phyloP scores from a whole-genome alignment of 208 protist species.

The Entamoeba histolytica region DNA sequence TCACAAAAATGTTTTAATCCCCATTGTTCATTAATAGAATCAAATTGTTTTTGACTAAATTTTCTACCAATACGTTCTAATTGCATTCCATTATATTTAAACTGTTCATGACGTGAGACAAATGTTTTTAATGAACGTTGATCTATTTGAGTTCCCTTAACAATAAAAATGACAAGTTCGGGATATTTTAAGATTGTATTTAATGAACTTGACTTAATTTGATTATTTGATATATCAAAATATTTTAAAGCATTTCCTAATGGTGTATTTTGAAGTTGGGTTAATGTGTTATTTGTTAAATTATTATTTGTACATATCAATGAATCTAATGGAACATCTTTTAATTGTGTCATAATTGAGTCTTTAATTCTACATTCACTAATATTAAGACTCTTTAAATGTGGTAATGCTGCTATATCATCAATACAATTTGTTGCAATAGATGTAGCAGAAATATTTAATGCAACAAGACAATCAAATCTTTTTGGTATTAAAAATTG shows the following conservation, averaged over 20 bases:
- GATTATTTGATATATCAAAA: constrained; percentile 1
- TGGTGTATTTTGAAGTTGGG: background rate
- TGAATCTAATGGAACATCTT: background rate
- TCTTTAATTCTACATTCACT: background rate
- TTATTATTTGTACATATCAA: background rate
- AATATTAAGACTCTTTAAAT: background rate
- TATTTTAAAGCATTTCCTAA: background rate
- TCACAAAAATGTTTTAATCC: background rate
- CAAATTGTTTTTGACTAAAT: background rate
- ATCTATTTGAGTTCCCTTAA: background rate
- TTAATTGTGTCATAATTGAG: background rate
- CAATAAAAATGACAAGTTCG: background rate
- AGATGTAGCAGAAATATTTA: background rate
- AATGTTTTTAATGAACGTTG: background rate
- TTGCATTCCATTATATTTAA: constrained; percentile 1
- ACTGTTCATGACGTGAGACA: background rate
- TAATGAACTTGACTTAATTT: background rate
- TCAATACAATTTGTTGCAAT: background rate
- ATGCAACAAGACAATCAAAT: background rate
- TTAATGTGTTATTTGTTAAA: background rate
- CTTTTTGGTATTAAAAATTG: background rate
- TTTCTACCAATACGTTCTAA: background rate
- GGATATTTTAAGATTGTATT: background rate
- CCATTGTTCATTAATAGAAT: background rate
- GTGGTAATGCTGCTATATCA: background rate